Percentiles rank a stretch among this genome's conserved stretches.
phyloP scores from a whole-genome alignment of 163 green algal species.

The Scenedesmus sp. region DNA sequence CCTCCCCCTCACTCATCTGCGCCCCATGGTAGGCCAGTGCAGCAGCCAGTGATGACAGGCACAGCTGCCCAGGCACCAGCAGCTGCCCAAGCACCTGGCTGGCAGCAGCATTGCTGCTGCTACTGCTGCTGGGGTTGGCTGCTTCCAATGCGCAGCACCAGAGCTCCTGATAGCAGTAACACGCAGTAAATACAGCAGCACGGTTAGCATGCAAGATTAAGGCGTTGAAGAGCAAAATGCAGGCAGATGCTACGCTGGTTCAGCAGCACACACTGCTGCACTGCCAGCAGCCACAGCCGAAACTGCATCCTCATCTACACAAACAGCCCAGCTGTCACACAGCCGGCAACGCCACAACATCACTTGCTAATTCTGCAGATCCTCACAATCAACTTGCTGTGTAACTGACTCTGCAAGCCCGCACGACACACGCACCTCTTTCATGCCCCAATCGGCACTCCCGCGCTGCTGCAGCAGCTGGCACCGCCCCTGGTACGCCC shows the following conservation, averaged over 20 bases:
- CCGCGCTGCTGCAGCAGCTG: conserved; percentile 49
- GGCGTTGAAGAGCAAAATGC: not conserved
- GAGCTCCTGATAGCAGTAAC: conserved; percentile 27
- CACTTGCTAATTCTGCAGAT: too few relatives aligned
- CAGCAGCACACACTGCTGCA: not conserved
- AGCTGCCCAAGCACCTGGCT: conserved; percentile 53
- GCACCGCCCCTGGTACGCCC: conserved; percentile 21
- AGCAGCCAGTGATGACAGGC: conserved; percentile 54
- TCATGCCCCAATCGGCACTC: conserved; percentile 20
- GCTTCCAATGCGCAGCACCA: conserved; percentile 47
- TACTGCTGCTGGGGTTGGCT: not conserved
- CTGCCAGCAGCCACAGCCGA: not conserved
- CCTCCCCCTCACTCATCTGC: conserved; percentile 42
- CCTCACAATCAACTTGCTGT: too few relatives aligned
- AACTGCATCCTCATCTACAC: not conserved
- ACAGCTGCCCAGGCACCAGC: conserved; percentile 57
- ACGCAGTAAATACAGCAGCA: not conserved
- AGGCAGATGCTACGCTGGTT: not conserved
- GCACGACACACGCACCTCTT: not conserved
- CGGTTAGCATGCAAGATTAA: too few relatives aligned
- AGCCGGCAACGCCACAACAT: too few relatives aligned
- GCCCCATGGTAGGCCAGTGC: conserved; percentile 60
- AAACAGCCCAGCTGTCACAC: too few relatives aligned
- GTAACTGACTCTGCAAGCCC: too few relatives aligned
- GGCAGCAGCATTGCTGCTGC: conserved; percentile 6